Percentiles rank a stretch among this genome's conserved stretches.
These are phyloP conservation scores for Ammopiptanthus mongolicus DNA, from an alignment of 306 rosid genomes.

Conservation along the genomic window DNA sequence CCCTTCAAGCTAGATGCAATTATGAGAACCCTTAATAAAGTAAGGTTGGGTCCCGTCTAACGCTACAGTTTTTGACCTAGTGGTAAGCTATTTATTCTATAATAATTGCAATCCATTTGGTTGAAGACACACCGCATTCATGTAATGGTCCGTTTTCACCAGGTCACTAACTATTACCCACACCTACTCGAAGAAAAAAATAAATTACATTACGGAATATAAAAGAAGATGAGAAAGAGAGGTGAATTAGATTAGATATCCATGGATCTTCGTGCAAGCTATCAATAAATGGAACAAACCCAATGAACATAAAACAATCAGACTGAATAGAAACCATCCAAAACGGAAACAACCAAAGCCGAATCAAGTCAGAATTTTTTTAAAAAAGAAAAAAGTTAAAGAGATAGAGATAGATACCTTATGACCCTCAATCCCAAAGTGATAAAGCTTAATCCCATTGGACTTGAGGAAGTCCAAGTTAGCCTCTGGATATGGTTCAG, in stretches of 20 bases:
- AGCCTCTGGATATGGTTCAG: constrained; percentile 86
- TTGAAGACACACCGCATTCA: neutral
- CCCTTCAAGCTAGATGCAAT: too few relatives aligned
- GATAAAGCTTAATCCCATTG: constrained; percentile 77
- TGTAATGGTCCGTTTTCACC: constrained; percentile 16
- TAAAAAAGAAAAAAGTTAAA: neutral
- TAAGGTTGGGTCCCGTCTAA: too few relatives aligned
- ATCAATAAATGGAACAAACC: neutral
- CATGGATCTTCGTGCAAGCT: constrained; percentile 21
- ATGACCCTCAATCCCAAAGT: constrained; percentile 90
- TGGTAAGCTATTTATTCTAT: too few relatives aligned
- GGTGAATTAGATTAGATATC: constrained; percentile 9
- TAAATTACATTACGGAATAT: neutral
- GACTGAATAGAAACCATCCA: neutral
- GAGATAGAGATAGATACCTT: constrained; percentile 50
- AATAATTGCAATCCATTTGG: too few relatives aligned
- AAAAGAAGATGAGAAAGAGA: constrained; percentile 19
- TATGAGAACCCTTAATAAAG: too few relatives aligned
- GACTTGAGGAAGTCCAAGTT: constrained; percentile 86
- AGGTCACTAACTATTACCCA: neutral
- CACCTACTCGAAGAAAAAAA: constrained; percentile 4
- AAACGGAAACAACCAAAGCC: neutral
- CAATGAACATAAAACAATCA: constrained; percentile 7
- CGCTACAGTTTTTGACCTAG: too few relatives aligned
- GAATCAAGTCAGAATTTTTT: neutral